Base-by-base conservation (phyloP, 495 filamentous ascomycete genomes). In the Cudoniella acicularis region DNA sequence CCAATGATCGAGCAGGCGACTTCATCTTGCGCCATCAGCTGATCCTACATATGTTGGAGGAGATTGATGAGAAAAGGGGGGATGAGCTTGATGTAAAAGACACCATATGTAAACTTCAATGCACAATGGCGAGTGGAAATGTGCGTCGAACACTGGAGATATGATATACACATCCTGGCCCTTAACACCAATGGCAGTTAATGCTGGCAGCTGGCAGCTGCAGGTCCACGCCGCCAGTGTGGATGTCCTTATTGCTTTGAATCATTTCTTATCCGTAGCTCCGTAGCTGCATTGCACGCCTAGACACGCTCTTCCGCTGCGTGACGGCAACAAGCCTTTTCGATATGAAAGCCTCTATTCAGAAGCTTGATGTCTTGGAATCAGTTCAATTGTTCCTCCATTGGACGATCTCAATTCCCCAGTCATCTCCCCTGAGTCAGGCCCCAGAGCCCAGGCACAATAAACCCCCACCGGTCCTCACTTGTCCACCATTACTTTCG, bases 401-500 rank as follows among this genome's bases (percentile, higher is more conserved):
- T 36, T 13, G 4, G 13, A 4, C 30, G 4, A 36, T 4, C 30
- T 36, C 4, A 13, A 36, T 13, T 36, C 30, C 13, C 13, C 30
- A 13, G 13, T n/a, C n/a, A 36, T 36, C 30, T 36, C 30, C 6
- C 4, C 30, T 6, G 30, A 36, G 13, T 36, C 30, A 36, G 30
- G 6, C 30, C 30, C n/a, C n/a, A n/a, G n/a, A n/a, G n/a, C n/a
- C n/a, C n/a, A n/a, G n/a, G 9, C 36, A 41, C 36, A 41, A 47
- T 8, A 47, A 9, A 47, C 43, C 43, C 13, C 20, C 20, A 47
- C 20, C 4, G 43, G 6, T 47, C 20, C 6, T 8, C 8, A 47
- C 8, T n/a, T n/a, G n/a, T n/a, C n/a, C n/a, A n/a, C n/a, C 13
- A 9, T 21, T 57, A 67, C 49, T 64, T 67, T 41, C 66, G 57